A percentile compares a stretch with the other conserved stretches of the same genome.
Evolutionary conservation across 2,329 filamentous ascomycete genomes (phyloP).

Genomic region (Stagonosporopsis vannaccii): DNA sequence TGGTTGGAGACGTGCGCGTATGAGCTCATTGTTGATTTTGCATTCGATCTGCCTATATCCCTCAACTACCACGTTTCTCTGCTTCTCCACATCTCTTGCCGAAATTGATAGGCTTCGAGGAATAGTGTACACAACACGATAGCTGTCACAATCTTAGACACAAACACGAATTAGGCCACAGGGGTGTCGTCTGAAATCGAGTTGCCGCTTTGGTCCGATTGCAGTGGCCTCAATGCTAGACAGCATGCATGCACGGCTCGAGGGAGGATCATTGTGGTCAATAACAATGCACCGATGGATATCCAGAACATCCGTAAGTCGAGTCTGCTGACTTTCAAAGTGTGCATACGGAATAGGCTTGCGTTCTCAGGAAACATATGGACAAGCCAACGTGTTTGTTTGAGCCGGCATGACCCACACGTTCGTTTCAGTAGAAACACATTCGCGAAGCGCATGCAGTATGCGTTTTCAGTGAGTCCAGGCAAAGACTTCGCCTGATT

Average conservation of each 20-base stretch:
- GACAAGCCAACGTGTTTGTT: not conserved
- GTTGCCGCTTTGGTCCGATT: not conserved
- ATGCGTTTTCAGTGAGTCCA: not conserved
- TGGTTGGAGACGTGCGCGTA: not conserved
- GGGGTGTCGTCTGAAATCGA: not conserved
- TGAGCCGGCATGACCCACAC: not conserved
- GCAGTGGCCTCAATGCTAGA: not conserved
- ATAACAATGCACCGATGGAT: not conserved
- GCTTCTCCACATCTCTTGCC: too few relatives aligned
- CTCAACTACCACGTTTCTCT: too few relatives aligned
- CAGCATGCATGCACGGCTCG: not conserved
- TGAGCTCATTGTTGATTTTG: not conserved
- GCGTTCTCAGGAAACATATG: not conserved
- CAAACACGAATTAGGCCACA: not conserved
- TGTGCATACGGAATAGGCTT: not conserved
- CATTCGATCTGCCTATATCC: not conserved
- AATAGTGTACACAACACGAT: not conserved
- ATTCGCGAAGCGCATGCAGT: too few relatives aligned
- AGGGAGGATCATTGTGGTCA: not conserved
- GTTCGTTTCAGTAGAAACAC: not conserved
- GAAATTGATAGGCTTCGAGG: not conserved
- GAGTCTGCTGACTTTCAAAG: not conserved
- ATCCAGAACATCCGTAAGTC: not conserved
- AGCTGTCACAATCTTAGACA: not conserved
- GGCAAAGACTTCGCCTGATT: not conserved